Conservation (phyloP, 2,329 filamentous ascomycete genomes). For the Ophiocordyceps sinensis region DNA sequence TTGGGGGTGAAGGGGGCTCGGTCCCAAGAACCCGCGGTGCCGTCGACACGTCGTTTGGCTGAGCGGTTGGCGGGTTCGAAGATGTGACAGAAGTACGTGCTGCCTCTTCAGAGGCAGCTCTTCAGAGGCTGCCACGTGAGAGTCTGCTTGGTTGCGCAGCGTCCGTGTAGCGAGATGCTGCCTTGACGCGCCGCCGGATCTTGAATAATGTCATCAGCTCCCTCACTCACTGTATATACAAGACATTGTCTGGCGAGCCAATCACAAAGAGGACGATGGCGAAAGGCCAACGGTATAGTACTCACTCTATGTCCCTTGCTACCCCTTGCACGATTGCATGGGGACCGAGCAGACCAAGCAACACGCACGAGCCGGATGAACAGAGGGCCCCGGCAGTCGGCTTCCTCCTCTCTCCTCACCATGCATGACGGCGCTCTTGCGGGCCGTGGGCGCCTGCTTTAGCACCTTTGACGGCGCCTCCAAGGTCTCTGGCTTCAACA, state of each 20-base stretch:
- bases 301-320: neutral
- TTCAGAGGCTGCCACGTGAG: no score
- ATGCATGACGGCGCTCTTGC: conserved; percentile 45
- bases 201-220: no score
- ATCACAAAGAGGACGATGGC: neutral
- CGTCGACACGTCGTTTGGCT: neutral
- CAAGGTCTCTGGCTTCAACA: conserved; percentile 37
- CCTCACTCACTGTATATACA: no score
- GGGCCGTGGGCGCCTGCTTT: conserved; percentile 40
- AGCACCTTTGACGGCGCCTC: conserved; percentile 42
- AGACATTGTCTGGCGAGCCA: no score
- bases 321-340: conserved; percentile 19
- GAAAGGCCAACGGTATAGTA: neutral
- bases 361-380: no score
- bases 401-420: neutral
- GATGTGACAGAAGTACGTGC: no score
- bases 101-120: no score
- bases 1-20: neutral
- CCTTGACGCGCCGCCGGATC: no score
- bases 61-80: neutral
- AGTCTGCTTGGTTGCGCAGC: no score
- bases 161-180: no score
- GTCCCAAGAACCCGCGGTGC: neutral
- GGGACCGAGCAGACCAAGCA: neutral
- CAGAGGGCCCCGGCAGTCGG: no score